A percentile compares a stretch with the other conserved stretches of the same genome.
phyloP scores from a whole-genome alignment of 2,329 filamentous ascomycete genomes.

The Neonectria magnoliae region DNA sequence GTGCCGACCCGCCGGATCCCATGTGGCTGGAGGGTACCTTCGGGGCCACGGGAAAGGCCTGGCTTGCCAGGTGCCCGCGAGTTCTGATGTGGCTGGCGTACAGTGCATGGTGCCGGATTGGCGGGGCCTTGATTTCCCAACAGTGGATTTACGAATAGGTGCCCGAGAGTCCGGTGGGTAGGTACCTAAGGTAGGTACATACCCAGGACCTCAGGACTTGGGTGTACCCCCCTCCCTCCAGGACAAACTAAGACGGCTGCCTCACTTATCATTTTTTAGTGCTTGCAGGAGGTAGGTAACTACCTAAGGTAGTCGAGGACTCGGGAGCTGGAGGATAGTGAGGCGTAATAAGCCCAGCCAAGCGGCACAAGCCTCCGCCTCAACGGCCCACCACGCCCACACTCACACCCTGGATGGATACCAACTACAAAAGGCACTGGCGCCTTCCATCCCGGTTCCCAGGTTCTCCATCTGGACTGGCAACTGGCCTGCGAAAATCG shows the following conservation, averaged over 20 bases:
- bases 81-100: conserved; percentile 38
- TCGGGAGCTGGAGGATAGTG: background rate
- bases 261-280: background rate
- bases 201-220: background rate
- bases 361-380: background rate
- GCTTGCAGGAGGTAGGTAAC: background rate
- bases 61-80: conserved; percentile 25
- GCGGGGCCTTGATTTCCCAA: background rate
- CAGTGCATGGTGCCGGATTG: conserved; percentile 25
- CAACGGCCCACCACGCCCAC: background rate
- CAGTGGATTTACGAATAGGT: background rate
- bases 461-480: background rate
- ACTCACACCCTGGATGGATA: background rate
- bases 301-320: background rate
- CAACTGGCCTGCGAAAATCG: background rate
- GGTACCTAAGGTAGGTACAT: no score
- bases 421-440: background rate
- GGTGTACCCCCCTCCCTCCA: background rate
- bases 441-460: background rate
- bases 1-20: conserved; percentile 31
- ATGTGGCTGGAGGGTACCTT: conserved; percentile 38
- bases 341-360: background rate
- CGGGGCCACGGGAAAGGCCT: conserved; percentile 29
- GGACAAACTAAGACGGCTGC: background rate
- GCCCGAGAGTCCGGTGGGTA: background rate